Conservation (phyloP, 164 flowering plant species). For the Kingdonia uniflora region DNA sequence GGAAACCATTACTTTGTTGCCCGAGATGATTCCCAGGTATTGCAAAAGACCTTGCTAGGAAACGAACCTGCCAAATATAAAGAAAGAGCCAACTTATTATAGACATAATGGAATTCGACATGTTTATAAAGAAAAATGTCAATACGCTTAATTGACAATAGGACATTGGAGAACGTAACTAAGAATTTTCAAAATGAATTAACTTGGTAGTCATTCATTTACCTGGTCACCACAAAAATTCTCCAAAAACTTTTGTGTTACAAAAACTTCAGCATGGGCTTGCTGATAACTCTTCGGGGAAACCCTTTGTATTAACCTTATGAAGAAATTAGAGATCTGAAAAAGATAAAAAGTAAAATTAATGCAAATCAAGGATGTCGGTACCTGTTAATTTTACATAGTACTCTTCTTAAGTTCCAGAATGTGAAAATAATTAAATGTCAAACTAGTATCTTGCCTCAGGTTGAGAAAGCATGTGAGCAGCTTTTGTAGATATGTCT, state of each 20-base stretch:
- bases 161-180: background rate
- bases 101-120: too few relatives aligned
- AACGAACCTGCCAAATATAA: slow-evolving; percentile 64
- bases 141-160: too few relatives aligned
- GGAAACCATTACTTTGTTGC: slow-evolving; percentile 94
- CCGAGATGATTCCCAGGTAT: slow-evolving; percentile 99
- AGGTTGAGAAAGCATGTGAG: slow-evolving; percentile 70
- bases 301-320: slow-evolving; percentile 83
- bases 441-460: slow-evolving; percentile 32
- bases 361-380: background rate
- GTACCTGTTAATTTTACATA: slow-evolving; percentile 1
- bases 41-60: slow-evolving; percentile 88
- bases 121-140: too few relatives aligned
- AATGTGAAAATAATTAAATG: background rate
- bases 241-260: slow-evolving; percentile 80
- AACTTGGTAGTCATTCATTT: slow-evolving; percentile 4
- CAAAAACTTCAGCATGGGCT: slow-evolving; percentile 75
- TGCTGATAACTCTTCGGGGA: slow-evolving; percentile 97
- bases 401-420: background rate
- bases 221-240: slow-evolving; percentile 98
- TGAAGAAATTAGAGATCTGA: slow-evolving; percentile 83
- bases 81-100: background rate
- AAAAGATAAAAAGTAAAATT: slow-evolving; percentile 6
- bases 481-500: slow-evolving; percentile 78
- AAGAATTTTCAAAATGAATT: background rate